Base-by-base conservation (phyloP, 2,329 filamentous ascomycete species). In the Graphiopsis chlorocephala region DNA sequence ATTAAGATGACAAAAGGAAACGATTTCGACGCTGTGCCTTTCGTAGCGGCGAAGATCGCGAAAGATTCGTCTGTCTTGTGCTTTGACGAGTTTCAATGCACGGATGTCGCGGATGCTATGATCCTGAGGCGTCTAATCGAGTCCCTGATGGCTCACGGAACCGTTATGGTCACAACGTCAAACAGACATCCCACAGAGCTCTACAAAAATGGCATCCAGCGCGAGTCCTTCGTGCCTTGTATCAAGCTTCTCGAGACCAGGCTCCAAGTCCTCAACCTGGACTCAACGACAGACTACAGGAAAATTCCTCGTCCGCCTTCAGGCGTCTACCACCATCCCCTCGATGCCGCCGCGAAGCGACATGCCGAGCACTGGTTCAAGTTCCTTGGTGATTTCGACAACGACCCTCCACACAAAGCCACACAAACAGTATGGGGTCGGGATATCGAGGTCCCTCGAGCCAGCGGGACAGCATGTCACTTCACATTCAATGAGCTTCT, bases 11-110 rank as follows among this genome's bases (percentile, higher is more conserved):
- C 88, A 72, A 87, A 96, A 76, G 95, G 95, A 31, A 93, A 88
- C 74, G 93, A 97, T 71, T 85, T 97, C 45, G 95, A 99, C 77
- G 92, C 88, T 0, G 86, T 98, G 52, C 94, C 94, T 0, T 95
- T 96, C 75, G 90, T 98, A 20, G 94, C 94, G 2, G 95, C 94
- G n/a, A 90, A 95, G 74, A 95, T 99, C 75, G 95, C 95, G 7
- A 87, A 92, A 72, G 84, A 88, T 67, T 89, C 89, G 35, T 92
- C 90, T 64, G 92, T 99, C 28, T 82, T 99, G 47, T 99, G 95
- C 78, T 99, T 99, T 75, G 95, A 99, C 78, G 95, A 99, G 80
- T 99, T 99, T 75, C 95, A 99, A 76, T 97, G 93, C 75, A 99
- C 95, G 45, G 95, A 99, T 78, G 94, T 99, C 33, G 95, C 95